Conservation (phyloP, 495 filamentous ascomycete genomes). For the Symbiotaphrina buchneri region DNA sequence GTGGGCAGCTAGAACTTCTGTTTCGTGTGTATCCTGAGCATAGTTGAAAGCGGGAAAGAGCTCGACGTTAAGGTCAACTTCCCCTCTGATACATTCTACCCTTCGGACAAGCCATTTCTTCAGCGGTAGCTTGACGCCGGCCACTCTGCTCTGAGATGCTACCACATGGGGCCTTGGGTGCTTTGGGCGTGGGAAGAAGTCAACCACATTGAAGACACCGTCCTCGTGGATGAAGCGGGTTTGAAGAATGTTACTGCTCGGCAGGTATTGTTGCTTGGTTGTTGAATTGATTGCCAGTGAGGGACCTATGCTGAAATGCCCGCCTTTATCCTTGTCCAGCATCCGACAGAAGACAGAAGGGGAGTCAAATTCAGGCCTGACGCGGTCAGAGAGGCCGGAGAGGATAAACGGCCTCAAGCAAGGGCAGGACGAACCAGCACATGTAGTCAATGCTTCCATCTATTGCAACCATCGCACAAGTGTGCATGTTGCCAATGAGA, state of each 20-base stretch:
- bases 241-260: slow-evolving; percentile 46
- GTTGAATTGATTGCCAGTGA: slow-evolving; percentile 21
- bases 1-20: slow-evolving; percentile 21
- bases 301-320: slow-evolving; percentile 40
- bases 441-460: slow-evolving; percentile 52
- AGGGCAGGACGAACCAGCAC: slow-evolving; percentile 32
- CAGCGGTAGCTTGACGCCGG: slow-evolving; percentile 14
- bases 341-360: slow-evolving; percentile 21
- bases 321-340: slow-evolving; percentile 47
- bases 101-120: slow-evolving; percentile 35
- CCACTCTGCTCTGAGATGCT: too few relatives aligned
- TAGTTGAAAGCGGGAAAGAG: slow-evolving; percentile 53
- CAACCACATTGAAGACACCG: slow-evolving; percentile 43
- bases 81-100: slow-evolving; percentile 43
- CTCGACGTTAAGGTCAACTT: slow-evolving; percentile 35
- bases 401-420: too few relatives aligned
- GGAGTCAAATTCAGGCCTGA: slow-evolving; percentile 11
- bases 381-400: not conserved
- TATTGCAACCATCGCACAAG: slow-evolving; percentile 49
- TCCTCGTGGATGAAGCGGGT: slow-evolving; percentile 49
- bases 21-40: slow-evolving; percentile 31
- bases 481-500: slow-evolving; percentile 55
- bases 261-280: slow-evolving; percentile 48
- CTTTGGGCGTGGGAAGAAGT: slow-evolving; percentile 47
- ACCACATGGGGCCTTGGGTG: slow-evolving; percentile 9